Evolutionary conservation across 1,284 basidiomycete species (phyloP), one percentile per base, ranked within the genome.

Genomic region (Marasmius sp.): DNA sequence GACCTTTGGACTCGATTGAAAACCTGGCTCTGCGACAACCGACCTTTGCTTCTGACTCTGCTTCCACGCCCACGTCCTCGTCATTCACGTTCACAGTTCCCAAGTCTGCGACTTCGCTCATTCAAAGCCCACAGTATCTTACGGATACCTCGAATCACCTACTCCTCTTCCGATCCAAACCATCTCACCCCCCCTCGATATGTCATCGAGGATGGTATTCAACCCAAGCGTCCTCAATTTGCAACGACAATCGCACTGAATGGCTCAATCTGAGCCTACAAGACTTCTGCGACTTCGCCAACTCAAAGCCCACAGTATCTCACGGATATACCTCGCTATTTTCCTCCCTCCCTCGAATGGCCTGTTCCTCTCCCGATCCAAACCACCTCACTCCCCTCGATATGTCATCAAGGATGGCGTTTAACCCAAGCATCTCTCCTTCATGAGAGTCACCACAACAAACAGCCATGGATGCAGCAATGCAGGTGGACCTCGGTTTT

Each of bases 51-150:
- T 74, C 81, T n/a, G 59, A 63, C 66, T 16, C 58, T 0, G 79
- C 87, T 1, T 94, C 94, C 71, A 92, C 91, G 0, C 93, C 93
- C 70, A 74, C 85, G 20, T 47, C 52, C 52, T 74, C 81, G 0
- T 79, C 87, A 1, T 94, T 94, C 71, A 92, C 91, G 0, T 94
- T 94, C 70, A 74, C 85, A 2, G 79, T 92, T 27, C 86, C 89
- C 22, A 86, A 85, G 67, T 70, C 69, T 33, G 62, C 71, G 11
- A 66, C 69, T 4, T 75, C 76, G 55, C 71, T 68, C 37, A 64
- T 68, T 36, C 68, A 64, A 57, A 56, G 38, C 37, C 52, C 59
- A 8, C 48, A 57, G 27, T 64, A 61, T 47, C 33, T n/a, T 33
- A 37, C 62, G 20, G 59, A 63, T 33, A 58, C 39, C 68, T 55